Base-by-base conservation (phyloP, 805 yeast genomes). In the Saturnispora mendoncae region DNA sequence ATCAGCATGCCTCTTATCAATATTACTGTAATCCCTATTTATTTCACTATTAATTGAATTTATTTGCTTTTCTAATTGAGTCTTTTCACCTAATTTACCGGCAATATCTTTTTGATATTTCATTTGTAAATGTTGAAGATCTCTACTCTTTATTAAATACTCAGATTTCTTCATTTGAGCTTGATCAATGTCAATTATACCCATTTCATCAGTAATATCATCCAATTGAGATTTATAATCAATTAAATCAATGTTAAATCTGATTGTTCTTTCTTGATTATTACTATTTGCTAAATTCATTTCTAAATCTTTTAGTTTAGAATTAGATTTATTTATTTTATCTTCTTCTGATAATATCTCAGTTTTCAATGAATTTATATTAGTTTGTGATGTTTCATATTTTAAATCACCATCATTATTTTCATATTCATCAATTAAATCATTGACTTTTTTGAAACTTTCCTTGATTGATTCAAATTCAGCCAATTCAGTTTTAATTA, bases 71-170 rank as follows among this genome's bases (percentile, higher is more conserved):
- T 78, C 75, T 46, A 92, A 67, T 54, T 90, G 97, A 46, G 78
- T 78, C 31, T 84, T 72, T 58, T 90, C 97, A 17, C 98, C 99
- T 18, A 76, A 59, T 50, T 80, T 82, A 10, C 86, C 79, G 3
- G 94, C 83, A 51, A 83, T 77, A 39, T 60, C 57, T 1, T 87
- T 70, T 46, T 78, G 81, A 32, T 83, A 57, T 4, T 60, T 61
- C 13, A 83, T 69, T 40, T 77, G 74, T 29, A 63, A 55, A 13
- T 65, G 63, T 42, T 76, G 63, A 27, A 87, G 60, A n/a, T 56
- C 51, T 33, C 62, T 58, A 2, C 87, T 71, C 44, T 74, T 71
- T 9, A 66, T 60, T 50, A 83, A 80, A 54, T 81, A 86, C 47
- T 69, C 67, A 2, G 72, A 74, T 48, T 81, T 68, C 44, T 76